Evolutionary conservation across 176 grass and related monocot species (phyloP).

Genomic region (Rhynchospora tenuis): DNA sequence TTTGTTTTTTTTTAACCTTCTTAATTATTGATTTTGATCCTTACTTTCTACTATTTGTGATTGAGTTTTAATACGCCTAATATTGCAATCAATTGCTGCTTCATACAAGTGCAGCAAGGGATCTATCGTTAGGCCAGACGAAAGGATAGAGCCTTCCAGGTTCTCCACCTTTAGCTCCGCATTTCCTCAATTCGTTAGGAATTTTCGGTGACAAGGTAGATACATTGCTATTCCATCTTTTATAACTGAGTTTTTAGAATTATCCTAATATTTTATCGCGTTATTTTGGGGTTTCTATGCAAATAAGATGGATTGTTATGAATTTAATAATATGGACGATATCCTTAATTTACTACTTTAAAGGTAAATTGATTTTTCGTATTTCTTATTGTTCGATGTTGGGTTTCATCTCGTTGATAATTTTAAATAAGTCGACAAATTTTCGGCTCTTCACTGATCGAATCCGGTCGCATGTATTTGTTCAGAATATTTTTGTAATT

Average conservation of each 20-base stretch:
- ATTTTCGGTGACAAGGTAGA: slow-evolving; percentile 26
- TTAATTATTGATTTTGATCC: background rate
- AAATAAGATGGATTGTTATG: background rate
- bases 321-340: too few species aligned
- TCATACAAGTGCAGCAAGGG: background rate
- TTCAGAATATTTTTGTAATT: too few species aligned
- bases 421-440: too few species aligned
- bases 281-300: background rate
- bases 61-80: background rate
- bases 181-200: slow-evolving; percentile 4
- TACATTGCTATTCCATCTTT: background rate
- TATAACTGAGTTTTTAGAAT: background rate
- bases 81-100: slow-evolving; percentile 23
- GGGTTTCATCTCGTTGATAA: too few species aligned
- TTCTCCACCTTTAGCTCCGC: slow-evolving; percentile 23
- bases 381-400: too few species aligned
- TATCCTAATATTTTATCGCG: background rate
- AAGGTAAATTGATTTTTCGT: too few species aligned
- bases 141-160: background rate
- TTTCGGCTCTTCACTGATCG: too few species aligned
- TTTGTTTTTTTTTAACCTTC: background rate
- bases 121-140: slow-evolving; percentile 27
- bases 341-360: too few species aligned
- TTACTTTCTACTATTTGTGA: background rate
- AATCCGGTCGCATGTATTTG: too few species aligned